Evolutionary conservation across 139 green algal species (phyloP), one percentile per base, ranked within the genome.

Genomic region (Chlorella sp.): DNA sequence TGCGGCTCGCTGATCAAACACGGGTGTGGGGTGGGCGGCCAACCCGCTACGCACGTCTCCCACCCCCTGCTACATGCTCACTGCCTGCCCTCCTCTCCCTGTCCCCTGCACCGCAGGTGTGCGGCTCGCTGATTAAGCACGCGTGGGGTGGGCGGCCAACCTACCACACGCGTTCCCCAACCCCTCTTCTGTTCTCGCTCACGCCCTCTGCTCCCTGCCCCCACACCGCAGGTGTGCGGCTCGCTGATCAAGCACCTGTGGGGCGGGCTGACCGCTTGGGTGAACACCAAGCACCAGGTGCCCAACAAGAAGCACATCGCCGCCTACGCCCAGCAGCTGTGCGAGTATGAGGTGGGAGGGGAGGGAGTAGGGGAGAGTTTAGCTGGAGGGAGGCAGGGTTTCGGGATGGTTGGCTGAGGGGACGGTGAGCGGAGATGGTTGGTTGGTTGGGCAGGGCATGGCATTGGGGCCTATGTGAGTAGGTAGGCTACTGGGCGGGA

Each of bases 221-320:
- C 76, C 34, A 2, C 11, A 61, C 39, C 40, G 1, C 83, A 87
- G 83, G 83, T 80, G 16, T 90, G 87, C 87, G 64, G 78, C n/a
- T 81, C 80, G 26, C 87, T 90, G 61, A 79, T 39, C n/a, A 73
- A 60, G 40, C 68, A 36, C 77, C 87, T 90, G 32, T 90, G 87
- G 87, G 60, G 26, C 30, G 87, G 78, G 18, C 86, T 86, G 7
- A 81, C 61, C 0, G 19, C 18, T 34, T 90, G 87, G 87, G 79
- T 90, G 37, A 15, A 76, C 78, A 7, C 2, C 30, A 61, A 37
- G 0, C 77, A 86, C 37, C 15, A 40, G 79, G 61, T 90, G 75
- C 87, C 87, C 87, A 85, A 32, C 87, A 69, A 53, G 64, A 53
- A 75, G 61, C 77, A 66, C 61, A 90, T 90, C 19, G 61, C 78